phyloP scores from a whole-genome alignment of 768 basidiomycete genomes.

The Termitomyces sp. region DNA sequence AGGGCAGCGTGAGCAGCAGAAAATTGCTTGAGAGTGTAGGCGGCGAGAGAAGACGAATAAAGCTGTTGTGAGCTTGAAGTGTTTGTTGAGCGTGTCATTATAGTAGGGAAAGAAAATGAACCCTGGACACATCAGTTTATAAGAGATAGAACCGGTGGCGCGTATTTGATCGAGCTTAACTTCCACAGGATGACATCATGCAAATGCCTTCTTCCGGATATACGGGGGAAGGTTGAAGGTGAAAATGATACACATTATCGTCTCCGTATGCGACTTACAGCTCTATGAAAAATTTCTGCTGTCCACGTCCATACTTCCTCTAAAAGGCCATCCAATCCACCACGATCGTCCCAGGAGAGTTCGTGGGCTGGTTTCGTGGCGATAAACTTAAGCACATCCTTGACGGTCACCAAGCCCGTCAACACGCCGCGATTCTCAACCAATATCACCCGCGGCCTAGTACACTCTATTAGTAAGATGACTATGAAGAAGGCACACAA shows the following conservation, averaged over 20 bases:
- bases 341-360: conserved; percentile 56
- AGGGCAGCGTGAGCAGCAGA: conserved; percentile 29
- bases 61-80: conserved; percentile 21
- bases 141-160: conserved; percentile 7
- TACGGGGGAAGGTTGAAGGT: not conserved
- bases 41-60: conserved; percentile 44
- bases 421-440: conserved; percentile 84
- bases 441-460: conserved; percentile 91
- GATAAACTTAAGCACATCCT: conserved; percentile 91
- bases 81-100: conserved; percentile 16
- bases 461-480: not conserved
- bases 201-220: not conserved
- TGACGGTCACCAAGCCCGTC: conserved; percentile 87
- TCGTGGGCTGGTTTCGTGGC: conserved; percentile 46
- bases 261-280: conserved; percentile 32
- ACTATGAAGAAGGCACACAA: not conserved
- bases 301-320: conserved; percentile 59
- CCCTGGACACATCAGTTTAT: conserved; percentile 4
- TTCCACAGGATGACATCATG: conserved; percentile 4
- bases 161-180: not conserved
- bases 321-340: conserved; percentile 58
- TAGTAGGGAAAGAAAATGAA: not conserved
- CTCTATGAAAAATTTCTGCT: conserved; percentile 28
- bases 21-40: conserved; percentile 44
- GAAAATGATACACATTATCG: conserved; percentile 18